Conservation (phyloP, 331 rosid species). For the Spiraea crenata region DNA sequence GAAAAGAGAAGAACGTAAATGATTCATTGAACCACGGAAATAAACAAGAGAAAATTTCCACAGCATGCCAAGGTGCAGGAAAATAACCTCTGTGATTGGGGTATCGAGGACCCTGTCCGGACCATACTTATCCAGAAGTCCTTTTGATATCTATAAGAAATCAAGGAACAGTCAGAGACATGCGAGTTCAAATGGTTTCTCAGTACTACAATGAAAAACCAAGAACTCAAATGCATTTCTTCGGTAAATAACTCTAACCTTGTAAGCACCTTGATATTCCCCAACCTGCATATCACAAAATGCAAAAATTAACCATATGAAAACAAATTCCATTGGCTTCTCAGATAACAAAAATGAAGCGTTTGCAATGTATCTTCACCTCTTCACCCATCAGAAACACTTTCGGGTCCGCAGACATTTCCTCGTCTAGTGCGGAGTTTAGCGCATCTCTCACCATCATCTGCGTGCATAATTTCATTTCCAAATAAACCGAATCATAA, state of each 20-base stretch:
- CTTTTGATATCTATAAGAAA: slow-evolving; percentile 69
- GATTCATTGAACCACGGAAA: slow-evolving; percentile 14
- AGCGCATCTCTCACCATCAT: slow-evolving; percentile 88
- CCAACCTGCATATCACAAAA: slow-evolving; percentile 68
- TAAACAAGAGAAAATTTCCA: background rate
- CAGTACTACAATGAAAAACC: background rate
- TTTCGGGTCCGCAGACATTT: slow-evolving; percentile 96
- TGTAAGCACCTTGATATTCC: slow-evolving; percentile 98
- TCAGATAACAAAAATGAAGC: background rate
- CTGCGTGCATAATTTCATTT: slow-evolving; percentile 45
- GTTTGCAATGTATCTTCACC: slow-evolving; percentile 35
- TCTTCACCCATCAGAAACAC: slow-evolving; percentile 99
- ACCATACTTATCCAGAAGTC: slow-evolving; percentile 91
- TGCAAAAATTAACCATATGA: background rate
- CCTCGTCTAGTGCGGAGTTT: slow-evolving; percentile 95
- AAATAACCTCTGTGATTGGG: slow-evolving; percentile 95
- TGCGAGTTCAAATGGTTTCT: background rate
- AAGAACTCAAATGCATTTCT: slow-evolving; percentile 11
- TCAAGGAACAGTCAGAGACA: background rate
- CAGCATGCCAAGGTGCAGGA: slow-evolving; percentile 25
- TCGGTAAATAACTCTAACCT: slow-evolving; percentile 48
- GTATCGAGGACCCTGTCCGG: slow-evolving; percentile 98
- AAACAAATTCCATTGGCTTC: background rate
- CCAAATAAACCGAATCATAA: no score
- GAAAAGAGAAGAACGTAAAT: background rate